Evolutionary conservation across 192 early-diverging fungal genomes (phyloP).

Genomic region (Backusella mclennaniae): DNA sequence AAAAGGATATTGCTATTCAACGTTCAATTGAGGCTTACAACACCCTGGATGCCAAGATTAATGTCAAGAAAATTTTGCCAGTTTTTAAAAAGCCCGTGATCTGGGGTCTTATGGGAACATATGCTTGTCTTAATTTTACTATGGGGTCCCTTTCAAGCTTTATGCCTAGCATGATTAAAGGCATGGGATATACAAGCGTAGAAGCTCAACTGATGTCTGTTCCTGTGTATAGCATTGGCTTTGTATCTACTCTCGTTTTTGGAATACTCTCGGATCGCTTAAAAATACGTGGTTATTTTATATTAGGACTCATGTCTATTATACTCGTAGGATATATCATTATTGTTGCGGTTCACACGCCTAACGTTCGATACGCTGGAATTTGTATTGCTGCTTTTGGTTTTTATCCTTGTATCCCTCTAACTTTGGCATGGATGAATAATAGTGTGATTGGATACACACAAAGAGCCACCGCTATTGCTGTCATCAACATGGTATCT

Average conservation of each 20-base stretch:
- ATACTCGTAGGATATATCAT: constrained; percentile 13
- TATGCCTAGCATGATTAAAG: constrained; percentile 20
- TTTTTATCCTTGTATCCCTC: constrained; percentile 15
- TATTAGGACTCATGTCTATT: not conserved
- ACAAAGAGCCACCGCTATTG: not conserved
- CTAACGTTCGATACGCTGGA: not conserved
- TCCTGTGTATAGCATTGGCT: constrained; percentile 14
- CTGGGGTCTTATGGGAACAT: not conserved
- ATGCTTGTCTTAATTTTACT: not conserved
- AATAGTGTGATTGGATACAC: constrained; percentile 19
- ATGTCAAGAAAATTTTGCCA: not conserved
- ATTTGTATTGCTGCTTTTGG: constrained; percentile 12
- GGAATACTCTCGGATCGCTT: not conserved
- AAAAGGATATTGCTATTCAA: constrained; percentile 10
- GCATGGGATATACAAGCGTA: constrained; percentile 14
- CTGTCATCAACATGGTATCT: constrained; percentile 10
- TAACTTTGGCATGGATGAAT: constrained; percentile 13
- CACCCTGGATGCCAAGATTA: constrained; percentile 10
- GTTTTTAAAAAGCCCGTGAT: not conserved
- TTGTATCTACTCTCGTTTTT: constrained; percentile 17
- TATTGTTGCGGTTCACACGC: not conserved
- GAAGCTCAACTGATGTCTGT: constrained; percentile 21
- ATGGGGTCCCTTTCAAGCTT: constrained; percentile 4
- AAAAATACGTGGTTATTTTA: not conserved
- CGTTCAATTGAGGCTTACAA: constrained; percentile 15